phyloP scores from a whole-genome alignment of 495 filamentous ascomycete species.

The Jackrogersella minutella region DNA sequence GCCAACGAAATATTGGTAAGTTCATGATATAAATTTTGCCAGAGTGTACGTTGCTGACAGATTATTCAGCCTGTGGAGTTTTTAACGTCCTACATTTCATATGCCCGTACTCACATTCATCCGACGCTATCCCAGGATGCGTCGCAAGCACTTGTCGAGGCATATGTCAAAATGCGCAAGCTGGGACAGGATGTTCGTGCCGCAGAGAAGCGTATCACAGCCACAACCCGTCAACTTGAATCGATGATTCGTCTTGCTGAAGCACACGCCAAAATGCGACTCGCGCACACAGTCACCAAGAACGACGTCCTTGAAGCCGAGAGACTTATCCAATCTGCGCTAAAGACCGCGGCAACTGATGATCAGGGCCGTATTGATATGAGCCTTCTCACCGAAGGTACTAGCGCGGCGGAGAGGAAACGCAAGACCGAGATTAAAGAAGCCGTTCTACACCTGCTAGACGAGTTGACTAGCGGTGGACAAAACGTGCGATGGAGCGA shows the following conservation, averaged over 20 bases:
- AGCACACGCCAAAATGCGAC: conserved; percentile 97
- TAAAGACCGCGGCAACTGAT: conserved; percentile 97
- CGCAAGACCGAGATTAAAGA: conserved; percentile 85
- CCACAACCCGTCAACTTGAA: conserved; percentile 94
- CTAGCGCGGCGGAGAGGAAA: conserved; percentile 80
- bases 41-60: conserved; percentile 32
- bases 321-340: conserved; percentile 88
- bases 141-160: conserved; percentile 77
- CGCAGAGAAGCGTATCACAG: conserved; percentile 93
- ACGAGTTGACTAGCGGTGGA: conserved; percentile 77
- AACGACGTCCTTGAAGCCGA: conserved; percentile 91
- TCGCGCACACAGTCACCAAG: conserved; percentile 75
- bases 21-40: conserved; percentile 18
- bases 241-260: conserved; percentile 96
- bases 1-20: conserved; percentile 78
- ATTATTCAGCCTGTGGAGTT: conserved; percentile 83
- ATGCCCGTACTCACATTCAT: conserved; percentile 87
- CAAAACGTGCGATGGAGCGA: conserved; percentile 78
- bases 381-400: conserved; percentile 91
- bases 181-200: conserved; percentile 94
- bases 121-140: conserved; percentile 80
- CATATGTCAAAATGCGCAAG: conserved; percentile 96
- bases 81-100: conserved; percentile 96
- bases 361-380: conserved; percentile 96
- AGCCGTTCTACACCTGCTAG: conserved; percentile 74